Percentiles rank a stretch among this genome's conserved stretches.
These are phyloP conservation scores for Boletus sp. DNA, from an alignment of 768 basidiomycete species.

Conservation along the genomic window DNA sequence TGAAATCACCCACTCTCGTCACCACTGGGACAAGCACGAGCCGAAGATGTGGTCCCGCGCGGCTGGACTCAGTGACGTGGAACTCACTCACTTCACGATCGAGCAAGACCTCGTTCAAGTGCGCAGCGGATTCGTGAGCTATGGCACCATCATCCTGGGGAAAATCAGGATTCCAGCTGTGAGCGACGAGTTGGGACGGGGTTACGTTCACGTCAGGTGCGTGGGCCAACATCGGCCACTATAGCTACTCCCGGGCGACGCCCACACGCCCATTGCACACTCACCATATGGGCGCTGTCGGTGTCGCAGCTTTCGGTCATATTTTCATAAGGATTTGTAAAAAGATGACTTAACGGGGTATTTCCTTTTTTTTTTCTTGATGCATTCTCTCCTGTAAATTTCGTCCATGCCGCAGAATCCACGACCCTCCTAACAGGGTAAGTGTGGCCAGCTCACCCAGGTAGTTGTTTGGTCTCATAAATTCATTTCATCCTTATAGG, in stretches of 20 bases:
- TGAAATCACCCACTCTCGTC: constrained; percentile 66
- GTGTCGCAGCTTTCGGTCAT: constrained; percentile 4
- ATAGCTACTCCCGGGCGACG: not conserved
- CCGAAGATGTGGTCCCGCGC: constrained; percentile 66
- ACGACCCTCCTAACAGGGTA: constrained; percentile 73
- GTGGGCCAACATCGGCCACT: constrained; percentile 15
- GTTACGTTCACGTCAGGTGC: constrained; percentile 72
- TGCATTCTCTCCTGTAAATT: not conserved
- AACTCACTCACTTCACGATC: constrained; percentile 53
- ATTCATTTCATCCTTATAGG: constrained; percentile 39
- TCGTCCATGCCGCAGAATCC: constrained; percentile 47
- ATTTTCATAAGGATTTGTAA: constrained; percentile 1
- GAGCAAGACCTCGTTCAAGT: constrained; percentile 42
- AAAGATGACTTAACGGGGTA: constrained; percentile 10
- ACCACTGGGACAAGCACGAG: constrained; percentile 65
- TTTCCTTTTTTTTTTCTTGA: constrained; percentile 5
- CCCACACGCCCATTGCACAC: not conserved
- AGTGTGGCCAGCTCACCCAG: constrained; percentile 16
- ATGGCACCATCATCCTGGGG: constrained; percentile 73
- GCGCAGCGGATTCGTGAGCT: constrained; percentile 57
- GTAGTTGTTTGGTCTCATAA: constrained; percentile 3
- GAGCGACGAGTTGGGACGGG: constrained; percentile 57
- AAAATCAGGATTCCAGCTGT: constrained; percentile 73
- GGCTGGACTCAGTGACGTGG: constrained; percentile 44
- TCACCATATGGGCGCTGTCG: constrained; percentile 7